A percentile compares a stretch with the other conserved stretches of the same genome.
Evolutionary conservation across 2,329 filamentous ascomycete genomes (phyloP).

Genomic region (Apiospora koreana): DNA sequence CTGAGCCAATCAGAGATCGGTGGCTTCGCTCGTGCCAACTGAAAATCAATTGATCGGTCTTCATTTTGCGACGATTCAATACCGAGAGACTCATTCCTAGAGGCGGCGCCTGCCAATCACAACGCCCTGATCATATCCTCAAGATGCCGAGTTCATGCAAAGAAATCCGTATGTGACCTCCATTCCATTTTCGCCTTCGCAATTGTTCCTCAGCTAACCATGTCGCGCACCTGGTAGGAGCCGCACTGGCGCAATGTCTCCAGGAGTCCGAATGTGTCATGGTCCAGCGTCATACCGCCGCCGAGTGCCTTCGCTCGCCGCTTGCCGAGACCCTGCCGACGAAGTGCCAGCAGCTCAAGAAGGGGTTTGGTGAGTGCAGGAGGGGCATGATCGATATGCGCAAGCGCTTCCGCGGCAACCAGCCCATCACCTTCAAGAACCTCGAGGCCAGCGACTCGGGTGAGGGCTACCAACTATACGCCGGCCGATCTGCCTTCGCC

Average conservation of each 20-base stretch:
- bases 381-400: slow-evolving; percentile 98
- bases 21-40: neutral
- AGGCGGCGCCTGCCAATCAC: slow-evolving; percentile 1
- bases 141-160: slow-evolving; percentile 93
- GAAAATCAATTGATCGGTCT: neutral
- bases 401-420: slow-evolving; percentile 94
- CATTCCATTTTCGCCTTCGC: slow-evolving; percentile 12
- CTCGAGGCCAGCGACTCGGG: slow-evolving; percentile 62
- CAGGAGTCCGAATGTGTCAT: slow-evolving; percentile 97
- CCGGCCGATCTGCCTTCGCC: slow-evolving; percentile 70
- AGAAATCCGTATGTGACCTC: slow-evolving; percentile 76
- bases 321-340: slow-evolving; percentile 80
- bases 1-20: neutral
- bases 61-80: neutral
- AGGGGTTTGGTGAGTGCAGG: slow-evolving; percentile 92
- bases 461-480: slow-evolving; percentile 73
- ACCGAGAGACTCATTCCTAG: neutral
- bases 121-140: neutral
- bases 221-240: slow-evolving; percentile 57
- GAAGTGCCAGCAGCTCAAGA: slow-evolving; percentile 89
- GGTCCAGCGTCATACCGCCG: slow-evolving; percentile 81
- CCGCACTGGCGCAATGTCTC: slow-evolving; percentile 90
- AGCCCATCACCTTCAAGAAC: slow-evolving; percentile 70
- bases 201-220: slow-evolving; percentile 5
- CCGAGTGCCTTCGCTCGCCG: slow-evolving; percentile 85